A percentile compares a stretch with the other conserved stretches of the same genome.
Evolutionary conservation across 192 early-diverging fungal species (phyloP).

Genomic region (Phycomyces nitens): DNA sequence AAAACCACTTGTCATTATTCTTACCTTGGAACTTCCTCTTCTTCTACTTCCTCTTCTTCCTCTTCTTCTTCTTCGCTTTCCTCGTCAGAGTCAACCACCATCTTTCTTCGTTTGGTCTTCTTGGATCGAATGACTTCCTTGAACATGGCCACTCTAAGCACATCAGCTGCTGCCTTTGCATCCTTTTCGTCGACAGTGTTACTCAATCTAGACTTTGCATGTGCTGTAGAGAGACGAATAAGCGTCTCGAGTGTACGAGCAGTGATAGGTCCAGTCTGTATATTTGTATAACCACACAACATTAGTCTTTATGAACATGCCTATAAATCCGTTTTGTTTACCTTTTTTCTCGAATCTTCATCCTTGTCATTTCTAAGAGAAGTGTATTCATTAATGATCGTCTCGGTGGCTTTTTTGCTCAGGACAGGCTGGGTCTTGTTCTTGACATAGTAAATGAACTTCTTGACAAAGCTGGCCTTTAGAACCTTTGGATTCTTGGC

Average conservation of each 20-base stretch:
- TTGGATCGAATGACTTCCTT: slow-evolving; percentile 72
- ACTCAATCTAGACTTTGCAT: slow-evolving; percentile 90
- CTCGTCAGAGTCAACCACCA: slow-evolving; percentile 37
- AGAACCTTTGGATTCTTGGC: slow-evolving; percentile 54
- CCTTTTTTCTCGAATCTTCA: slow-evolving; percentile 66
- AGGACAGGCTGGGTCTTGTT: slow-evolving; percentile 80
- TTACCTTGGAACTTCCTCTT: slow-evolving; percentile 2
- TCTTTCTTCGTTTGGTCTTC: slow-evolving; percentile 44
- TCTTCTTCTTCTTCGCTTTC: slow-evolving; percentile 46
- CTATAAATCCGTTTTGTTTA: slow-evolving; percentile 20
- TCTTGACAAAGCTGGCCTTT: slow-evolving; percentile 86
- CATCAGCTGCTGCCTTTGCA: slow-evolving; percentile 75
- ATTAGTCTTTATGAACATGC: slow-evolving; percentile 1
- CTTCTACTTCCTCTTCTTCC: slow-evolving; percentile 24
- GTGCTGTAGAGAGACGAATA: slow-evolving; percentile 93
- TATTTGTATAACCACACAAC: slow-evolving; percentile 1
- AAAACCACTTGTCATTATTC: no score
- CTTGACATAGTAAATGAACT: slow-evolving; percentile 94
- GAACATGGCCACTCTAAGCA: slow-evolving; percentile 89
- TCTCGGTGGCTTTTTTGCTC: slow-evolving; percentile 76
- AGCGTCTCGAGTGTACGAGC: slow-evolving; percentile 97
- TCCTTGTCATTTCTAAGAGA: slow-evolving; percentile 78
- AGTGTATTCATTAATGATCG: slow-evolving; percentile 77
- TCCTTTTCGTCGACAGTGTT: slow-evolving; percentile 77
- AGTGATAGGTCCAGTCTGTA: slow-evolving; percentile 89